Evolutionary conservation across 257 asterid species (phyloP).

Genomic region (Rehmannia glutinosa): DNA sequence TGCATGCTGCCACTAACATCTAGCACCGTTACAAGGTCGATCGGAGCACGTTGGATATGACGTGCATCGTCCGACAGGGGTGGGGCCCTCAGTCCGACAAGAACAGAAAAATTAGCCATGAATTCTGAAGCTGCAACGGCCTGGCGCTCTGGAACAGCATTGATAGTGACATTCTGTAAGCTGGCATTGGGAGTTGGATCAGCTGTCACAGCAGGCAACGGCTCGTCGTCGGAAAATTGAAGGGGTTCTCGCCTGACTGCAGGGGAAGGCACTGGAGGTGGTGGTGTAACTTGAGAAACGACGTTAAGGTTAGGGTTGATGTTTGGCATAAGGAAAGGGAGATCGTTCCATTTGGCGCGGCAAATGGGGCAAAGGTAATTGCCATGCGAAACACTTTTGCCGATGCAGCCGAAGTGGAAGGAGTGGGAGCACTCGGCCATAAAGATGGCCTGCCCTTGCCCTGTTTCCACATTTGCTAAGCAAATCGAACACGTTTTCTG

Average conservation of each 20-base stretch:
- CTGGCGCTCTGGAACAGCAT: background rate
- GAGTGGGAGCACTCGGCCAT: constrained; percentile 2
- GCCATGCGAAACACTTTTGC: background rate
- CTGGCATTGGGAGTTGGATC: background rate
- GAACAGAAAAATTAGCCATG: background rate
- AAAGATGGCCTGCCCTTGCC: background rate
- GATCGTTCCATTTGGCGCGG: background rate
- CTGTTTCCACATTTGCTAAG: background rate
- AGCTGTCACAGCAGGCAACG: background rate
- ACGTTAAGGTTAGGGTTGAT: background rate
- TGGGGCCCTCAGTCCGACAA: background rate
- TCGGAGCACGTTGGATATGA: background rate
- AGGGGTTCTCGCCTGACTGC: background rate
- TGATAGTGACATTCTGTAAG: background rate
- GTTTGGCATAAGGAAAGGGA: background rate
- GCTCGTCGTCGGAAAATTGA: background rate
- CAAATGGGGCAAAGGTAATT: background rate
- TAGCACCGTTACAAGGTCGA: background rate
- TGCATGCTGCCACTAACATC: background rate
- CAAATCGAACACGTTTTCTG: background rate
- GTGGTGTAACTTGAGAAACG: background rate
- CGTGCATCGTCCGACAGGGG: background rate
- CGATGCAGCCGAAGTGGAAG: background rate
- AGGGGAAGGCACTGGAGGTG: background rate
- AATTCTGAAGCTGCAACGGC: background rate